Percentiles rank a stretch among this genome's conserved stretches.
phyloP scores from a whole-genome alignment of 2,329 filamentous ascomycete species.

The Aspergillus awamori region DNA sequence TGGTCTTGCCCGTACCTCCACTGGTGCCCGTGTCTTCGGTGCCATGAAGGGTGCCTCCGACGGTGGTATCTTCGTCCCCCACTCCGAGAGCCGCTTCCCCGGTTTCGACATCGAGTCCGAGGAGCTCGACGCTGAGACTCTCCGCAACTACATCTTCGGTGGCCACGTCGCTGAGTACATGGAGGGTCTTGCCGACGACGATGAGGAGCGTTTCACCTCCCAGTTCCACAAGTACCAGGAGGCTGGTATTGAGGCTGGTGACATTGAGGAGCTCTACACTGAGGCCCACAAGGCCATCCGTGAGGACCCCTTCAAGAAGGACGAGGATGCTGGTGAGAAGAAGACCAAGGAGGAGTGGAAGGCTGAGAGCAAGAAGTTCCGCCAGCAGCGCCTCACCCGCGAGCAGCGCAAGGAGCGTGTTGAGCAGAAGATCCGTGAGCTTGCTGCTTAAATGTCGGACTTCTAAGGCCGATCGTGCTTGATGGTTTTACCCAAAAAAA shows the following conservation, averaged over 20 bases:
- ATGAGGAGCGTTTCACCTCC: slow-evolving; percentile 98
- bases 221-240: slow-evolving; percentile 99
- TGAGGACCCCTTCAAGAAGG: slow-evolving; percentile 97
- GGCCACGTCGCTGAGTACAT: slow-evolving; percentile 99
- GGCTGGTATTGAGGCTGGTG: slow-evolving; percentile 93
- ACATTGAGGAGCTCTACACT: slow-evolving; percentile 92
- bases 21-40: slow-evolving; percentile 97
- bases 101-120: slow-evolving; percentile 96
- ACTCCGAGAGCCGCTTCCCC: slow-evolving; percentile 99
- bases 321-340: slow-evolving; percentile 71
- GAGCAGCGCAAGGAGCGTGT: slow-evolving; percentile 81
- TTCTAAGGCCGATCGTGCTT: slow-evolving; percentile 25
- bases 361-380: slow-evolving; percentile 91
- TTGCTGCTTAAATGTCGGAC: slow-evolving; percentile 51
- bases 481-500: slow-evolving; percentile 14
- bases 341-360: slow-evolving; percentile 99
- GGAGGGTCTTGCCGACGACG: slow-evolving; percentile 98
- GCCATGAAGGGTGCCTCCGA: slow-evolving; percentile 99
- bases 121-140: slow-evolving; percentile 95
- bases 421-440: slow-evolving; percentile 86
- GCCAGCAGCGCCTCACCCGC: slow-evolving; percentile 73
- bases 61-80: slow-evolving; percentile 93
- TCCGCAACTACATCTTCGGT: slow-evolving; percentile 99
- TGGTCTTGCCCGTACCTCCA: slow-evolving; percentile 94
- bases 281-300: slow-evolving; percentile 97